These are phyloP conservation scores for Aureobasidium sp. DNA, from an alignment of 2,329 filamentous ascomycete species.

Conservation along the genomic window DNA sequence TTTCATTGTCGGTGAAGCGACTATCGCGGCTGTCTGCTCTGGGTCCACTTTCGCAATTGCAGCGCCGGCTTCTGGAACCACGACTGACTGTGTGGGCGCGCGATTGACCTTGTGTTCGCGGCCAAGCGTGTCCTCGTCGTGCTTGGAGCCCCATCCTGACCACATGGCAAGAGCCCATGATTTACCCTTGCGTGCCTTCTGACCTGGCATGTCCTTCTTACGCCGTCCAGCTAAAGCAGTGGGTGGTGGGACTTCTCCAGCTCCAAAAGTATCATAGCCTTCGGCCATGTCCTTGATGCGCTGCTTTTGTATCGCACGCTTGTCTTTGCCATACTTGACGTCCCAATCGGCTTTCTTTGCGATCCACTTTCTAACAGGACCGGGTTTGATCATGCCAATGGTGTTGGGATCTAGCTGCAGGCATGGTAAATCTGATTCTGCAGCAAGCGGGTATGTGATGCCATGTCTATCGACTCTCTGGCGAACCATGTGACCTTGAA, in stretches of 20 bases:
- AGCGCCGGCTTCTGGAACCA: neutral
- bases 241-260: slow-evolving; percentile 70
- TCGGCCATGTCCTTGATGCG: slow-evolving; percentile 62
- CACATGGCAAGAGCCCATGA: slow-evolving; percentile 67
- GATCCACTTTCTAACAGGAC: slow-evolving; percentile 77
- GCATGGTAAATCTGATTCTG: slow-evolving; percentile 55
- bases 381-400: slow-evolving; percentile 71
- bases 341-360: slow-evolving; percentile 66
- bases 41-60: neutral
- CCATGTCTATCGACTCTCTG: slow-evolving; percentile 77
- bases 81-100: neutral
- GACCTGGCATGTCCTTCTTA: slow-evolving; percentile 38
- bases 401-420: slow-evolving; percentile 54
- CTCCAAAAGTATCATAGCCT: slow-evolving; percentile 61
- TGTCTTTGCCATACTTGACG: slow-evolving; percentile 57
- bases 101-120: slow-evolving; percentile 45
- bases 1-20: neutral
- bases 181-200: slow-evolving; percentile 40
- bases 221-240: slow-evolving; percentile 70
- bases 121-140: slow-evolving; percentile 69
- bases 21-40: neutral
- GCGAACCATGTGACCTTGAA: slow-evolving; percentile 82
- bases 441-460: slow-evolving; percentile 57
- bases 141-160: slow-evolving; percentile 80
- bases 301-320: slow-evolving; percentile 62